These are phyloP conservation scores for Papilionanthe hybrid DNA, from an alignment of 116 monocot species.

Conservation along the genomic window DNA sequence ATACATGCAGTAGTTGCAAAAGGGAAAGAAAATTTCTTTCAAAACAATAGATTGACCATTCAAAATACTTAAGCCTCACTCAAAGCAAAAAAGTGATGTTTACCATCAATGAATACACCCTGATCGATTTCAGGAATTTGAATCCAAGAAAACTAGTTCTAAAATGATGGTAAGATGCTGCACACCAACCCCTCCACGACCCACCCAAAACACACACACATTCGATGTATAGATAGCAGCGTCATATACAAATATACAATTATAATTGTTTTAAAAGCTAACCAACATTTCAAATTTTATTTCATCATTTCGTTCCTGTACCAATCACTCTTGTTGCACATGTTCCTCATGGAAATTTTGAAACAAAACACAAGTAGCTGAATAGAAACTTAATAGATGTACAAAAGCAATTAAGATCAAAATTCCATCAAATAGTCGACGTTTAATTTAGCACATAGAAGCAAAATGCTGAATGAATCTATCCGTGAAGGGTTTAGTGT, in stretches of 20 bases:
- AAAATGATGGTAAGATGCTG: not conserved
- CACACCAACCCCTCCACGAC: not conserved
- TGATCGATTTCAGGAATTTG: not conserved
- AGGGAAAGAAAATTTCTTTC: not conserved
- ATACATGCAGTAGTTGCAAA: not conserved
- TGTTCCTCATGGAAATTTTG: not conserved
- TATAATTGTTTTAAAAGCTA: not conserved
- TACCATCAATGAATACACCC: not conserved
- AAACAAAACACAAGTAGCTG: not conserved
- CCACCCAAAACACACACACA: not conserved
- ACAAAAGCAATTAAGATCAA: not conserved
- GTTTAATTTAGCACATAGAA: too few species aligned
- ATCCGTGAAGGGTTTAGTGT: too few species aligned
- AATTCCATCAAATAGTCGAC: not conserved
- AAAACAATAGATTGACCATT: not conserved
- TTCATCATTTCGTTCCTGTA: not conserved
- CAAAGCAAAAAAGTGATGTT: not conserved
- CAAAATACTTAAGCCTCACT: not conserved
- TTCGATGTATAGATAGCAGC: not conserved
- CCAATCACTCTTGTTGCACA: not conserved
- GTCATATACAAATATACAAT: not conserved
- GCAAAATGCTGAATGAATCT: too few species aligned
- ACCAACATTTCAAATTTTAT: not conserved
- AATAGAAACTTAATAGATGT: not conserved
- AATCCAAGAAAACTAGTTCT: not conserved